Evolutionary conservation across 352 stramenopile species (phyloP), one percentile per base, ranked within the genome.

Genomic region (Globisporangium lucens): DNA sequence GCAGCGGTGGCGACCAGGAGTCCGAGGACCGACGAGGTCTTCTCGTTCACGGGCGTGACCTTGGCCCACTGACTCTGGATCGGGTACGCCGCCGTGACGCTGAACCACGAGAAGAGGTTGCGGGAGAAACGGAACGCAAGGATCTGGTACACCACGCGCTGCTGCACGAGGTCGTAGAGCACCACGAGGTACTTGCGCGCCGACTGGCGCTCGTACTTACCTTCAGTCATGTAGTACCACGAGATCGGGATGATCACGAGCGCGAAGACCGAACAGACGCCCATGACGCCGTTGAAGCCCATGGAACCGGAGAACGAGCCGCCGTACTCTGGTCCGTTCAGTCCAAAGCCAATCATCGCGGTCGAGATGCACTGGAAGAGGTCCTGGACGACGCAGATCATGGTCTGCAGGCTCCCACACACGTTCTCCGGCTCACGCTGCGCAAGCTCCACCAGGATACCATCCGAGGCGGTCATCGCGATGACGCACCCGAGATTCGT

Each of bases 401-500:
- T 79, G 9, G 80, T 85, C 65, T 89, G 80, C 58, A 85, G 68
- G 56, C 77, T 79, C 57, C 82, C 82, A 43, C 84, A 80, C 7
- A 70, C 70, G 41, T 71, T 70, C n/a, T 76, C 68, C 0, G 80
- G 73, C 60, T 92, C 84, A 53, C 82, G 82, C 59, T 89, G 80
- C 2, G 80, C 81, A 33, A 89, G 41, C 22, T 90, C 82, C 3
- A 90, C 79, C 3, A 90, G 61, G 13, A 86, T 78, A 12, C 78
- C 84, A 55, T 76, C 78, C 12, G 67, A 75, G 4, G 75, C 79
- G 15, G 79, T 85, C 65, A 87, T 75, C 0, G 77, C 82, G 12
- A 92, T 47, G 13, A 90, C 77, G 41, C 75, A 83, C 12, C 80
- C 79, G 33, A 90, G 62, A 38, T 85, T 89, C 22, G 81, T 78